Evolutionary conservation across 805 yeast species (phyloP).

Genomic region (Sugiyamaella americana): DNA sequence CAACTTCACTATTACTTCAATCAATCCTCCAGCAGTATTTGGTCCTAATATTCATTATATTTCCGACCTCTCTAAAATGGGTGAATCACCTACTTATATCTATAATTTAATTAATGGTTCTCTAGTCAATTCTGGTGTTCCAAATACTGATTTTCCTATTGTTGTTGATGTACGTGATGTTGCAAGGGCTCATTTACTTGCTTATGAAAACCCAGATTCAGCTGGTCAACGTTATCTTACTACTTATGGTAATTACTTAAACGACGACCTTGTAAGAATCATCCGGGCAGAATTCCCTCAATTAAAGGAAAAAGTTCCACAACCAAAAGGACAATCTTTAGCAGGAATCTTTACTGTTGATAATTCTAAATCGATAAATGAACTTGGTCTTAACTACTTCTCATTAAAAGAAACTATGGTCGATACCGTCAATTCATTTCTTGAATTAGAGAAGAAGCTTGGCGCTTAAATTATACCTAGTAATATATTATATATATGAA

Average conservation of each 20-base stretch:
- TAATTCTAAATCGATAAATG: slow-evolving; percentile 10
- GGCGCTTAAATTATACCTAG: too few species aligned
- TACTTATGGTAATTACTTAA: slow-evolving; percentile 9
- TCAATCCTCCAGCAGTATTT: slow-evolving; percentile 29
- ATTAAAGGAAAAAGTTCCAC: slow-evolving; percentile 4
- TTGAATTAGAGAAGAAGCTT: too few species aligned
- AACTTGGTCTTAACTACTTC: slow-evolving; percentile 8
- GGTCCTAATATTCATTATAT: slow-evolving; percentile 28
- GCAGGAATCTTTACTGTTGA: slow-evolving; percentile 3
- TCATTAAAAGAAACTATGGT: slow-evolving; percentile 2
- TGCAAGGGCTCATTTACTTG: slow-evolving; percentile 49
- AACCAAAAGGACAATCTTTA: background rate
- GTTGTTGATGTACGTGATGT: slow-evolving; percentile 56
- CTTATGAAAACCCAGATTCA: slow-evolving; percentile 35
- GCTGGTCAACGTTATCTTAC: slow-evolving; percentile 10
- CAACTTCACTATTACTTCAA: slow-evolving; percentile 21
- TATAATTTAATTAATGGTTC: slow-evolving; percentile 29
- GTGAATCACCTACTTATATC: slow-evolving; percentile 34
- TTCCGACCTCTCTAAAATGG: slow-evolving; percentile 29
- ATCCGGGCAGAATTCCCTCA: slow-evolving; percentile 6
- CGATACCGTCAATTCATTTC: slow-evolving; percentile 13
- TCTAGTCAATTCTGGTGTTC: slow-evolving; percentile 17
- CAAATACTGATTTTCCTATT: slow-evolving; percentile 21
- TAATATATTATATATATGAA: too few species aligned
- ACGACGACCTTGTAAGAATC: slow-evolving; percentile 5